A percentile compares a stretch with the other conserved stretches of the same genome.
phyloP scores from a whole-genome alignment of 2,329 filamentous ascomycete species.

The Fusarium miscanthi region DNA sequence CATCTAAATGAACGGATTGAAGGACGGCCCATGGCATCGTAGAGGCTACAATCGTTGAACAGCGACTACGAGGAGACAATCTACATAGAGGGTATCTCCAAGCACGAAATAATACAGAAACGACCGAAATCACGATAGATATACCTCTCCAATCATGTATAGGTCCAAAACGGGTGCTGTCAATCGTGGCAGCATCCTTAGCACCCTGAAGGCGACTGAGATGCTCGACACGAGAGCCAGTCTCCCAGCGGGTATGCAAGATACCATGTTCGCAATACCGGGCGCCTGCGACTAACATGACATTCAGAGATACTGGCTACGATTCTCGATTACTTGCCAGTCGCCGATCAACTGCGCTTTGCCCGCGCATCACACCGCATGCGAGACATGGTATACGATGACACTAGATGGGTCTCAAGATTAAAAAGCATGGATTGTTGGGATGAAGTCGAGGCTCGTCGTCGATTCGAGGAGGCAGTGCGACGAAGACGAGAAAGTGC shows the following conservation, averaged over 20 bases:
- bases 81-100: not conserved
- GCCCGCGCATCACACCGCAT: conserved; percentile 86
- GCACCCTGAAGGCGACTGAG: conserved; percentile 81
- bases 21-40: conserved; percentile 23
- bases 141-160: conserved; percentile 51
- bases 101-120: not conserved
- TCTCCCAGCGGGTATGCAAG: conserved; percentile 78
- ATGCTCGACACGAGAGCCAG: conserved; percentile 82
- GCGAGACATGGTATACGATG: conserved; percentile 99
- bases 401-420: conserved; percentile 91
- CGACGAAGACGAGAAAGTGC: conserved; percentile 68
- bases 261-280: not conserved
- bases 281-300: conserved; percentile 13
- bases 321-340: conserved; percentile 89
- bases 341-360: conserved; percentile 85
- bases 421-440: conserved; percentile 90
- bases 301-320: conserved; percentile 81
- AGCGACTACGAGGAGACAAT: conserved; percentile 7
- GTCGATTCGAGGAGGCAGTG: conserved; percentile 79
- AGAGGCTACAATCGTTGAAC: conserved; percentile 21
- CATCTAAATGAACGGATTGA: conserved; percentile 30
- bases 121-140: conserved; percentile 1
- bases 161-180: conserved; percentile 55
- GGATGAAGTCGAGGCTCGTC: conserved; percentile 88
- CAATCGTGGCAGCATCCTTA: conserved; percentile 69